Evolutionary conservation across 441 rosid species (phyloP).

Genomic region (Brassica balearica): DNA sequence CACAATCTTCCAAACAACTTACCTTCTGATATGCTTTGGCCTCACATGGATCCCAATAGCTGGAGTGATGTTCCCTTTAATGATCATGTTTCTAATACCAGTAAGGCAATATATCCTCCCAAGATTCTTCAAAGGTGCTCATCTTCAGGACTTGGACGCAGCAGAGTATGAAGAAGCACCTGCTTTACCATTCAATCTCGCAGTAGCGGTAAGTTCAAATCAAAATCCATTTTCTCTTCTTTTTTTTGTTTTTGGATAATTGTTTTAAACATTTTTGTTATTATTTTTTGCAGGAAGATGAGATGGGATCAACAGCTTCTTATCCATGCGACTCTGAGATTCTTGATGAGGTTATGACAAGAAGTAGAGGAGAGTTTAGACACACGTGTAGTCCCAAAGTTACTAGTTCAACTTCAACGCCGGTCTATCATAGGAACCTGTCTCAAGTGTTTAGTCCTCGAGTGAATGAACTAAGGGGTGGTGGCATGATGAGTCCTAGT

Average conservation of each 20-base stretch:
- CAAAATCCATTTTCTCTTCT: neutral
- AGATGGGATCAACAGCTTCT: conserved; percentile 72
- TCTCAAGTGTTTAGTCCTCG: conserved; percentile 65
- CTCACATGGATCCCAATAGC: conserved; percentile 95
- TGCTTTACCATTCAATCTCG: conserved; percentile 77
- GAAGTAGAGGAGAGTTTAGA: conserved; percentile 96
- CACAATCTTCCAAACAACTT: conserved; percentile 73
- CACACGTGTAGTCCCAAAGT: conserved; percentile 75
- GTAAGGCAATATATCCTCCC: conserved; percentile 87
- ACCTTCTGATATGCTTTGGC: conserved; percentile 82
- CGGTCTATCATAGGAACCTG: conserved; percentile 48
- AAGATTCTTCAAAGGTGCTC: conserved; percentile 80
- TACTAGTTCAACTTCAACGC: conserved; percentile 75
- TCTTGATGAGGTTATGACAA: conserved; percentile 74
- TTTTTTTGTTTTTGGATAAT: neutral
- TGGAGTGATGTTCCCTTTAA: conserved; percentile 87
- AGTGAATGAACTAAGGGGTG: conserved; percentile 62
- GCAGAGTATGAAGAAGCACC: conserved; percentile 94
- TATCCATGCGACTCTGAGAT: conserved; percentile 76
- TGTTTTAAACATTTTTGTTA: neutral
- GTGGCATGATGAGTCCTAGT: conserved; percentile 60
- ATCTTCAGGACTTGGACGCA: conserved; percentile 90
- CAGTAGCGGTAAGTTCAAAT: conserved; percentile 50
- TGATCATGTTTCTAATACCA: conserved; percentile 93
- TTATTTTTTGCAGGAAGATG: conserved; percentile 58